phyloP scores from a whole-genome alignment of 2,329 filamentous ascomycete genomes.

The Arachnomyces sp. region DNA sequence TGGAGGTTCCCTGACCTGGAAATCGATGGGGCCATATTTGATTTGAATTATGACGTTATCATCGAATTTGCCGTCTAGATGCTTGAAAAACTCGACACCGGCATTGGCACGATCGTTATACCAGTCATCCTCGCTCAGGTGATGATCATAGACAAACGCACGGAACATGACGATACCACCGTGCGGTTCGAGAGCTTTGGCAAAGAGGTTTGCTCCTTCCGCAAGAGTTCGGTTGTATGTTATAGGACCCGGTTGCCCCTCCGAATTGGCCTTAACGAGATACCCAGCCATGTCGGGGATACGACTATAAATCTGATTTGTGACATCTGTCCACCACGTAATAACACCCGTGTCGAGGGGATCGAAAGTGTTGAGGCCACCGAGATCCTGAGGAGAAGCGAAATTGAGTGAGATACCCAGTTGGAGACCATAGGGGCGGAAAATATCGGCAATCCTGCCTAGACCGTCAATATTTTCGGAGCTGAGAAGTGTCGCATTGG shows the following conservation, averaged over 20 bases:
- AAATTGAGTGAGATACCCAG: conserved; percentile 62
- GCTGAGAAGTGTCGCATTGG: conserved; percentile 51
- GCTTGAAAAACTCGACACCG: conserved; percentile 58
- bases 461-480: conserved; percentile 53
- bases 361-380: conserved; percentile 54
- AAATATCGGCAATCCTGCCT: conserved; percentile 52
- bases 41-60: conserved; percentile 65
- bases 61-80: conserved; percentile 57
- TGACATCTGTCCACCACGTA: conserved; percentile 54
- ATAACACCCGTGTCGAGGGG: conserved; percentile 54
- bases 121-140: conserved; percentile 52
- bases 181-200: conserved; percentile 48
- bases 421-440: conserved; percentile 59
- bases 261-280: conserved; percentile 62
- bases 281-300: conserved; percentile 63
- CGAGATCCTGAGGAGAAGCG: conserved; percentile 51
- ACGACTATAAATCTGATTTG: conserved; percentile 49
- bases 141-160: conserved; percentile 60
- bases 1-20: conserved; percentile 60
- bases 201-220: conserved; percentile 62
- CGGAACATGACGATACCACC: conserved; percentile 61
- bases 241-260: conserved; percentile 61
- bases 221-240: conserved; percentile 63
- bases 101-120: conserved; percentile 61
- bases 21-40: conserved; percentile 67